Percentiles rank a stretch among this genome's conserved stretches.
These are phyloP conservation scores for Pelargonium cotyledonis DNA, from an alignment of 441 rosid genomes.

Conservation along the genomic window DNA sequence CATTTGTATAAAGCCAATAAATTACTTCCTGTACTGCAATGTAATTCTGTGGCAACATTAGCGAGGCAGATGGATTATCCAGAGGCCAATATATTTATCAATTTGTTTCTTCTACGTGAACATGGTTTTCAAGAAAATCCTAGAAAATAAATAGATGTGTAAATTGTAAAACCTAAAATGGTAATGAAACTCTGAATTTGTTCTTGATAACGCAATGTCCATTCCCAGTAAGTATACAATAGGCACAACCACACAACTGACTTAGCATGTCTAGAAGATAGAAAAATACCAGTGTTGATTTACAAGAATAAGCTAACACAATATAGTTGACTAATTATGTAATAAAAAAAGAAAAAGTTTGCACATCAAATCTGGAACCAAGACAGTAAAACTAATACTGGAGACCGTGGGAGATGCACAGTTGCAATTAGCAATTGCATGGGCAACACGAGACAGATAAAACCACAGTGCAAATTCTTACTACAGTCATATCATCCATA, in stretches of 20 bases:
- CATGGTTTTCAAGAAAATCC: neutral
- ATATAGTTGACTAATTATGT: neutral
- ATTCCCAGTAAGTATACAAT: neutral
- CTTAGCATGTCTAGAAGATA: neutral
- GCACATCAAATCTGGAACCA: neutral
- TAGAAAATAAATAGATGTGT: neutral
- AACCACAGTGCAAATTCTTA: conserved; percentile 1
- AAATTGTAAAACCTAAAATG: conserved; percentile 1
- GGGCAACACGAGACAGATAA: neutral
- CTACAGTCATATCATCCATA: neutral
- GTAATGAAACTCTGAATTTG: neutral
- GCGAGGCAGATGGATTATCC: neutral
- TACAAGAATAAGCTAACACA: neutral
- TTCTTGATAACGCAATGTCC: neutral
- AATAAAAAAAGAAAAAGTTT: neutral
- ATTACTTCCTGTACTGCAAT: neutral
- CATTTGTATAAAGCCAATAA: conserved; percentile 9
- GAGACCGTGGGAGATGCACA: neutral
- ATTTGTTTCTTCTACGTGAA: neutral
- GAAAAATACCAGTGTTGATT: neutral
- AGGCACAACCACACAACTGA: neutral
- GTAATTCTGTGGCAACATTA: neutral
- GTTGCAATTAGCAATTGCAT: neutral
- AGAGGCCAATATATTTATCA: conserved; percentile 3
- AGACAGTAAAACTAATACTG: neutral